phyloP scores from a whole-genome alignment of 2,329 filamentous ascomycete genomes.

The Calonectria hongkongensis region DNA sequence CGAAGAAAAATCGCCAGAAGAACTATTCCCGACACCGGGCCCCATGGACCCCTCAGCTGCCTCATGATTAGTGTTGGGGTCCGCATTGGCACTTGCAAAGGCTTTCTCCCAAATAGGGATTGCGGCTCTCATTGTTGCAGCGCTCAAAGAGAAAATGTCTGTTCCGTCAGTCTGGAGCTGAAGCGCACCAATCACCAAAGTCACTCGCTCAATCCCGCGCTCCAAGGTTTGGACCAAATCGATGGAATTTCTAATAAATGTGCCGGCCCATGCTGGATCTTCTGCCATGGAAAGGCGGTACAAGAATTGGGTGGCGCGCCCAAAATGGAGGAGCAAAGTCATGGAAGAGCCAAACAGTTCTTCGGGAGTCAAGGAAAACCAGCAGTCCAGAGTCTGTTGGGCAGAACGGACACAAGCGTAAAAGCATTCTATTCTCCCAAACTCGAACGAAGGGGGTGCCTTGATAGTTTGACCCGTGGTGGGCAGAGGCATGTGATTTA shows the following conservation, averaged over 20 bases:
- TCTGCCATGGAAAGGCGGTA: slow-evolving; percentile 56
- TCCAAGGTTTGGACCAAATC: slow-evolving; percentile 55
- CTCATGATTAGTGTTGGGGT: not conserved
- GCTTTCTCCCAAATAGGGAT: slow-evolving; percentile 41
- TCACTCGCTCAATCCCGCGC: slow-evolving; percentile 20
- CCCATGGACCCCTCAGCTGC: not conserved
- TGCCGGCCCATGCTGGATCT: slow-evolving; percentile 63
- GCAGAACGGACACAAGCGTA: slow-evolving; percentile 55
- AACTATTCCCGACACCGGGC: not conserved
- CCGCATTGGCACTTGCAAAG: slow-evolving; percentile 27
- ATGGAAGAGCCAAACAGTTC: slow-evolving; percentile 56
- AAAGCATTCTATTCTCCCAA: slow-evolving; percentile 51
- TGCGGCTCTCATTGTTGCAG: slow-evolving; percentile 32
- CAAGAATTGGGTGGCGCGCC: slow-evolving; percentile 57
- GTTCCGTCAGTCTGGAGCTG: slow-evolving; percentile 28
- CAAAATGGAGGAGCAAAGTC: slow-evolving; percentile 56
- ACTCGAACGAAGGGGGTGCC: slow-evolving; percentile 41
- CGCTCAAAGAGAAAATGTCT: slow-evolving; percentile 34
- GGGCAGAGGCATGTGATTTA: slow-evolving; percentile 60
- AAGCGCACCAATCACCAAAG: slow-evolving; percentile 13
- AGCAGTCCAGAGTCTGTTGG: slow-evolving; percentile 56
- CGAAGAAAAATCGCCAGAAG: not conserved
- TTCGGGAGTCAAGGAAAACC: slow-evolving; percentile 53
- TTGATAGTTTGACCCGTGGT: slow-evolving; percentile 38
- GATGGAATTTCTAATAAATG: slow-evolving; percentile 55